phyloP scores from a whole-genome alignment of 768 basidiomycete species.

The Termitomyces sp. region DNA sequence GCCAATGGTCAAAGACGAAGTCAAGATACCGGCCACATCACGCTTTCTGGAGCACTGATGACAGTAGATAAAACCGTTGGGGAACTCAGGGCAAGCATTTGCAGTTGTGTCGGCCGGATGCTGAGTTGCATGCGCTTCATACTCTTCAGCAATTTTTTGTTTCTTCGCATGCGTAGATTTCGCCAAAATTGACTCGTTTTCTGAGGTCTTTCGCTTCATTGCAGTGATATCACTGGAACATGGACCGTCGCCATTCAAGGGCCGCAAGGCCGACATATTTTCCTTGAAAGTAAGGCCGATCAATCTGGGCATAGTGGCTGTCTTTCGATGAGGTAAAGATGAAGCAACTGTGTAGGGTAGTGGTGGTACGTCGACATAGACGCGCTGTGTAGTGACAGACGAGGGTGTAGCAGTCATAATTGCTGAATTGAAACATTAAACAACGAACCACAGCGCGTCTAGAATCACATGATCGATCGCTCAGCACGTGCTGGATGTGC shows the following conservation, averaged over 20 bases:
- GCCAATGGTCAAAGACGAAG: constrained; percentile 1
- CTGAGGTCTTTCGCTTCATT: constrained; percentile 47
- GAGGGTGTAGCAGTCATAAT: constrained; percentile 24
- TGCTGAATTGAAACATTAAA: constrained; percentile 7
- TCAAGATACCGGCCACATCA: constrained; percentile 38
- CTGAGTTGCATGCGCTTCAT: constrained; percentile 11
- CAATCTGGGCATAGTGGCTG: not conserved
- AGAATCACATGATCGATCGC: constrained; percentile 25
- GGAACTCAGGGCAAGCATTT: constrained; percentile 26
- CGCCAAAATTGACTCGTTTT: constrained; percentile 21
- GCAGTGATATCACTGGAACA: constrained; percentile 16
- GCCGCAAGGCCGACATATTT: constrained; percentile 30
- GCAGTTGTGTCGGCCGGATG: constrained; percentile 1
- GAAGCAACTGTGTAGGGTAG: constrained; percentile 32
- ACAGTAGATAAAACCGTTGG: constrained; percentile 48
- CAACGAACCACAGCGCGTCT: constrained; percentile 18
- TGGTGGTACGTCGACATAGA: constrained; percentile 56
- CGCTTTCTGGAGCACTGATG: constrained; percentile 70
- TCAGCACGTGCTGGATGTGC: constrained; percentile 20
- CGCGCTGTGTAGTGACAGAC: constrained; percentile 27
- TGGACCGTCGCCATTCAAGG: constrained; percentile 15
- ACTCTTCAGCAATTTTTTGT: constrained; percentile 17
- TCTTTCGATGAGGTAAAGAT: not conserved
- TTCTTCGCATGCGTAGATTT: constrained; percentile 25
- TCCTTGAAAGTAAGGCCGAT: constrained; percentile 35